Evolutionary conservation across 306 rosid genomes (phyloP), one percentile per base, ranked within the genome.

Genomic region (Prinsepia uniflora): DNA sequence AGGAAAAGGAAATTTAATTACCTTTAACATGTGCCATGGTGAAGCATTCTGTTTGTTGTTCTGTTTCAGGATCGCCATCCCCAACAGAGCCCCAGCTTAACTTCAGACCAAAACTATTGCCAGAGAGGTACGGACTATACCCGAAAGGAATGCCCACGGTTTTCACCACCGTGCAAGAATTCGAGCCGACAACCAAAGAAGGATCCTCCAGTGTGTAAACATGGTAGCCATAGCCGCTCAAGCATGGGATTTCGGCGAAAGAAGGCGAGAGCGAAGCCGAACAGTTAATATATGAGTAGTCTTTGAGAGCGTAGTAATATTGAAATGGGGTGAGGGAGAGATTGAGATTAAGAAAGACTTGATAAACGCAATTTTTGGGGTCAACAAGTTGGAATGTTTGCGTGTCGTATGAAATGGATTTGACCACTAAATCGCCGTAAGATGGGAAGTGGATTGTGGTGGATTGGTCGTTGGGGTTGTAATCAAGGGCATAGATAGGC

Each of bases 121-220:
- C 97, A 47, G 87, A 76, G 52, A 93, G 72, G 71, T 81, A 93
- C 36, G 96, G 96, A 40, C 89, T 90, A 54, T 85, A 93, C 52
- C 20, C 73, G 46, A 88, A 87, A 46, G 98, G 98, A 74, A 93
- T 87, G 3, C 81, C 77, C 18, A 87, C 78, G 9, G 89, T 88
- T 76, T 79, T 93, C 76, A 90, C 60, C 18, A 12, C 34, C 46
- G 72, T 9, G 73, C 96, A 93, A n/a, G 83, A 84, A 55, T 7
- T 54, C 0, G 96, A 96, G 36, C 36, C 36, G 39, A 84, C 44
- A 34, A 40, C 65, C 47, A 78, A 7, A 53, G 76, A 55, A 77
- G 96, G 79, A 30, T 30, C 36, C 52, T 81, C 81, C 40, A 93
- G 90, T 2, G 87, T 88, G 72, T 85, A 90, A 58, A 93, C 84